Evolutionary conservation across 2,329 filamentous ascomycete species (phyloP).

Genomic region (Zasmidium cellare): DNA sequence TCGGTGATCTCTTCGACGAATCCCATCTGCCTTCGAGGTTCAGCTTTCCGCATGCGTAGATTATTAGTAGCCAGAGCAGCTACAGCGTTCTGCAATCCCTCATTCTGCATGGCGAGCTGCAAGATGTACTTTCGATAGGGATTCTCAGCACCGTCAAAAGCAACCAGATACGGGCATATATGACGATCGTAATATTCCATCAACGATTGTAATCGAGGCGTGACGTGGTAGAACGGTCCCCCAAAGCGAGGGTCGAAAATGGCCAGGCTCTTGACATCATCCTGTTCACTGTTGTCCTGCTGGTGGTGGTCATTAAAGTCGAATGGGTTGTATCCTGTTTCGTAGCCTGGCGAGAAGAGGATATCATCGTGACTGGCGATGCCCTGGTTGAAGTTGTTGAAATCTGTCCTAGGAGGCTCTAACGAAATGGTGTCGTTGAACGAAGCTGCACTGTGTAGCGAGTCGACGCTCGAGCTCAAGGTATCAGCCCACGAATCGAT

Average conservation of each 20-base stretch:
- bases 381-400: constrained; percentile 8
- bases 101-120: constrained; percentile 72
- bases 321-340: constrained; percentile 27
- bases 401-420: background rate
- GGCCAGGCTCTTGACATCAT: constrained; percentile 20
- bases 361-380: constrained; percentile 24
- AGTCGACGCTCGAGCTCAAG: constrained; percentile 48
- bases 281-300: constrained; percentile 22
- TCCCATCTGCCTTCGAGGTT: constrained; percentile 42
- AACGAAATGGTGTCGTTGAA: constrained; percentile 1
- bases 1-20: constrained; percentile 34
- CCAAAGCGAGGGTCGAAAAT: constrained; percentile 34
- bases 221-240: constrained; percentile 55
- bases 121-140: constrained; percentile 84
- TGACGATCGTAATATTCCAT: constrained; percentile 93
- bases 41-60: constrained; percentile 77
- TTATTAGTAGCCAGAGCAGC: constrained; percentile 88
- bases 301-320: constrained; percentile 18
- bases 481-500: constrained; percentile 36
- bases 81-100: constrained; percentile 87
- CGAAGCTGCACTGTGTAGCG: constrained; percentile 40
- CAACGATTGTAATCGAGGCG: constrained; percentile 80
- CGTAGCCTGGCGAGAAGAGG: constrained; percentile 34
- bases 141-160: constrained; percentile 82
- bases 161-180: constrained; percentile 88